phyloP scores from a whole-genome alignment of 2,329 filamentous ascomycete genomes.

The Neofusicoccum sp. region DNA sequence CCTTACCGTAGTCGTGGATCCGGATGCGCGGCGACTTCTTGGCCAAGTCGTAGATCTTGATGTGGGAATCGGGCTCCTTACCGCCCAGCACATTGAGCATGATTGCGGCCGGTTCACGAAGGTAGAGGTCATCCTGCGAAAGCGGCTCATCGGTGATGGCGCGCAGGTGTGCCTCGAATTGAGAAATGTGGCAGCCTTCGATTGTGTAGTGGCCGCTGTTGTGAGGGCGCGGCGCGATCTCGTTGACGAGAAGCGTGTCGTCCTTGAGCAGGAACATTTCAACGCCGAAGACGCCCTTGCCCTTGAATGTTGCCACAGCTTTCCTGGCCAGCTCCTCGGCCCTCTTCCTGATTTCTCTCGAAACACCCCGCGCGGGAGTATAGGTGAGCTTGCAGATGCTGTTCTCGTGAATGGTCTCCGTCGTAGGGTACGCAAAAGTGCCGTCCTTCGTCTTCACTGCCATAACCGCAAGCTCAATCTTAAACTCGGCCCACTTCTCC shows the following conservation, averaged over 20 bases:
- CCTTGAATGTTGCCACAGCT: constrained; percentile 76
- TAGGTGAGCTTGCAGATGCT: constrained; percentile 93
- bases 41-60: constrained; percentile 56
- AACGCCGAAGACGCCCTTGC: constrained; percentile 91
- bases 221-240: constrained; percentile 79
- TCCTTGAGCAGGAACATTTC: constrained; percentile 88
- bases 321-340: constrained; percentile 76
- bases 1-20: constrained; percentile 91
- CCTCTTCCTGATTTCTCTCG: constrained; percentile 57
- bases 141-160: constrained; percentile 73
- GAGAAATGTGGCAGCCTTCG: constrained; percentile 83
- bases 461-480: constrained; percentile 88
- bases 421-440: constrained; percentile 76
- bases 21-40: constrained; percentile 58
- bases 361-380: constrained; percentile 73
- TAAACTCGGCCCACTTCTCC: constrained; percentile 85
- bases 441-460: constrained; percentile 83
- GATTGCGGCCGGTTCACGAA: constrained; percentile 59
- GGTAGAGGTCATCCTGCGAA: constrained; percentile 51
- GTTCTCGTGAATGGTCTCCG: constrained; percentile 94
- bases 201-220: constrained; percentile 97
- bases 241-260: constrained; percentile 70
- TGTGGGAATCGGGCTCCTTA: constrained; percentile 62
- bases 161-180: constrained; percentile 86
- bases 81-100: constrained; percentile 83